Evolutionary conservation across 2,329 filamentous ascomycete species (phyloP), one percentile per base, ranked within the genome.

Genomic region (Phoma sp.): DNA sequence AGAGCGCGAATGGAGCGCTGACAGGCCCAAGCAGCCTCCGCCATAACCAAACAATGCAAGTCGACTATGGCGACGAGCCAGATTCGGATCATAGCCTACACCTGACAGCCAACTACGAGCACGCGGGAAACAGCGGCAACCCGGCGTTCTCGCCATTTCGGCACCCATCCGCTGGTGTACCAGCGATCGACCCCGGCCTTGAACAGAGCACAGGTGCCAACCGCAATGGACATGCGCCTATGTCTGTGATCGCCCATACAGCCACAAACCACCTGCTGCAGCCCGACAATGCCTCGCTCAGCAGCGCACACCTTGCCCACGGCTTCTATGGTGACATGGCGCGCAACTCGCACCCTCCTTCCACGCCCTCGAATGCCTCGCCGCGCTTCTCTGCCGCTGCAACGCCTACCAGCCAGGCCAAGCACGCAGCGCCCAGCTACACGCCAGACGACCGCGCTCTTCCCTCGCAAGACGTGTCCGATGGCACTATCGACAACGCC

Each of bases 401-500:
- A 21, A 73, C 74, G n/a, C 73, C 73, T 47, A 57, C 70, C 43
- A 67, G 65, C 65, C 73, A 72, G 61, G 57, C 70, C 18, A 68
- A 73, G 60, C 69, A 74, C 55, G 46, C 66, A 37, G 51, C 64
- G 7, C 34, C 69, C 15, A 47, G 45, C 54, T 78, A 66, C 56
- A 67, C 65, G 34, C 79, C 80, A 5, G 71, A 73, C 47, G 82
- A 84, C 64, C 80, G 83, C 45, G 61, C 75, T 17, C 75, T 93
- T 40, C 93, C 93, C 7, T 80, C 86, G 49, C 85, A 83, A 59
- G 79, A 86, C 56, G 86, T 96, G 25, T 87, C 84, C 3, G 83
- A 86, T 64, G 83, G 84, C 2, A 89, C 83, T 11, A 87, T 97
- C 60, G 90, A 93, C 67, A 86, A 93, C 71, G 88, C 91, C 43